phyloP scores from a whole-genome alignment of 23 red algal genomes.

The Agarophyton chilense region DNA sequence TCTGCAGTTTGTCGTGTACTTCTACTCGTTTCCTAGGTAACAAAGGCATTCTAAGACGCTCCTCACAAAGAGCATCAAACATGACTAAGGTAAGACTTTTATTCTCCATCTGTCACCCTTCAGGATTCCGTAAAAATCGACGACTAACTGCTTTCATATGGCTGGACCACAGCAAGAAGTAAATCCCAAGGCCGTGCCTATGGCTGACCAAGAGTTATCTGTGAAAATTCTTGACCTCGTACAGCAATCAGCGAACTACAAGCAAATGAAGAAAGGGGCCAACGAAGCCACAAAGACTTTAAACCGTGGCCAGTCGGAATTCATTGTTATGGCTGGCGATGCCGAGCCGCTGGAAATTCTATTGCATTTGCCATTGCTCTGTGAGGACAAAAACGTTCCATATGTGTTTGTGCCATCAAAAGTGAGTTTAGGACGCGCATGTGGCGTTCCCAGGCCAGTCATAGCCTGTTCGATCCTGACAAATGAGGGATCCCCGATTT shows the following conservation, averaged over 20 bases:
- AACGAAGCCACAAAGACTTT: constrained; percentile 98
- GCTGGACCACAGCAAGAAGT: constrained; percentile 13
- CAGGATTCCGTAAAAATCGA: background rate
- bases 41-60: too few species aligned
- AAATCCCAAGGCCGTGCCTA: constrained; percentile 91
- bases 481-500: constrained; percentile 82
- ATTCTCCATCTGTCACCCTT: background rate
- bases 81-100: constrained; percentile 1
- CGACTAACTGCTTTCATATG: background rate
- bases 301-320: constrained; percentile 92
- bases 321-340: constrained; percentile 96
- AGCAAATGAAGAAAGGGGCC: constrained; percentile 96
- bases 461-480: constrained; percentile 91
- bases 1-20: too few species aligned
- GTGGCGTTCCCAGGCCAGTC: constrained; percentile 89
- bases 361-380: constrained; percentile 89
- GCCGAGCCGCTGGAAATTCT: constrained; percentile 96
- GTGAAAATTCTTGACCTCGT: constrained; percentile 97
- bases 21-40: too few species aligned
- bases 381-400: constrained; percentile 99
- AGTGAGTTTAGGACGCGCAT: constrained; percentile 87
- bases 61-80: background rate
- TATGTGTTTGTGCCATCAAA: constrained; percentile 99
- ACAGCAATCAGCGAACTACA: constrained; percentile 95
- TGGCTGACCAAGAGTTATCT: constrained; percentile 87